Percentiles rank a stretch among this genome's conserved stretches.
phyloP scores from a whole-genome alignment of 768 basidiomycete genomes.

The Russula olivacea region DNA sequence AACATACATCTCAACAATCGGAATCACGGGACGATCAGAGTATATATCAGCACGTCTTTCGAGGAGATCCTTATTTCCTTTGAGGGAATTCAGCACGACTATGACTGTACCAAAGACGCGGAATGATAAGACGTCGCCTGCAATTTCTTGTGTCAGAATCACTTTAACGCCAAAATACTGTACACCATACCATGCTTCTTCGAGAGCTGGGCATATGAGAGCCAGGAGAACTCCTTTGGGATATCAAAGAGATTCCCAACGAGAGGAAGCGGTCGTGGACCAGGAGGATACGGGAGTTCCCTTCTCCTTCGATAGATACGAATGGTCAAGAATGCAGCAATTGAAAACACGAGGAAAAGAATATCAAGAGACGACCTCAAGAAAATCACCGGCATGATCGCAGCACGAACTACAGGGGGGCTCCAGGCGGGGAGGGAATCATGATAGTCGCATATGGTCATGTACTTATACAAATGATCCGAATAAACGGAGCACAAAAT shows the following conservation, averaged over 20 bases:
- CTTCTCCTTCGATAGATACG: neutral
- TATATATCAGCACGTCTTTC: conserved; percentile 11
- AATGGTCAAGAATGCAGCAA: neutral
- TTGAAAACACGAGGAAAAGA: neutral
- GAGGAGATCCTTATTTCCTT: conserved; percentile 4
- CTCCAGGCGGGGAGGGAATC: too few relatives aligned
- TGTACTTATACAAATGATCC: too few relatives aligned
- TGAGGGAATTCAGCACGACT: conserved; percentile 5
- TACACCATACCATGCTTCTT: conserved; percentile 6
- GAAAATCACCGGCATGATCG: neutral
- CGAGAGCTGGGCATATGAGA: neutral
- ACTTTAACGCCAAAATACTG: neutral
- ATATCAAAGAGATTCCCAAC: conserved; percentile 14
- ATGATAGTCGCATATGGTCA: too few relatives aligned
- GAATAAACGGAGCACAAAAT: too few relatives aligned
- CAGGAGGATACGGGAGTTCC: conserved; percentile 11
- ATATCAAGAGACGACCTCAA: neutral
- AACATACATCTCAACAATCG: conserved; percentile 3
- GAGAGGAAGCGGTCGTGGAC: conserved; percentile 8
- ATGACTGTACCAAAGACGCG: conserved; percentile 2
- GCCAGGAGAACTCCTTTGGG: neutral
- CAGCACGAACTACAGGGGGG: neutral
- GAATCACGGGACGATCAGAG: conserved; percentile 8
- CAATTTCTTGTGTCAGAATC: neutral
- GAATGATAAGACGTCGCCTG: conserved; percentile 10